phyloP scores from a whole-genome alignment of 2,329 filamentous ascomycete genomes.

The Zymoseptoria tritici region DNA sequence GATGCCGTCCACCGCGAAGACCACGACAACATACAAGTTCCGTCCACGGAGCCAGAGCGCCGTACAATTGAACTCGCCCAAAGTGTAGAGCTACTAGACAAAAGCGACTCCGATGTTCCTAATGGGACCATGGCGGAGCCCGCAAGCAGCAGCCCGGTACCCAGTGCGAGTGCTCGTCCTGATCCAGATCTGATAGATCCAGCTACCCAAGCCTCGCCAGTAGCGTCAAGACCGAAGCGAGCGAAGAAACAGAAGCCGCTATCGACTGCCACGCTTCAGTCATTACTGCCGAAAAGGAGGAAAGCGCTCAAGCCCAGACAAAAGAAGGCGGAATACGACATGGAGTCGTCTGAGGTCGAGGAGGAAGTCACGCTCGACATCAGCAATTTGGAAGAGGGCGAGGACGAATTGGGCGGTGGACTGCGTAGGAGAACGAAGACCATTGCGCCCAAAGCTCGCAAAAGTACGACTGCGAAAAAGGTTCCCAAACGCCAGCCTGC shows the following conservation, averaged over 20 bases:
- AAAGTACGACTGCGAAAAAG: constrained; percentile 13
- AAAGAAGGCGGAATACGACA: constrained; percentile 33
- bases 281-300: constrained; percentile 37
- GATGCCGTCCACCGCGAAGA: constrained; percentile 20
- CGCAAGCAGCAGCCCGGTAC: constrained; percentile 34
- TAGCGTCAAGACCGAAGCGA: constrained; percentile 15
- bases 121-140: constrained; percentile 40
- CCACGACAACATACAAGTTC: constrained; percentile 12
- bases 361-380: constrained; percentile 16
- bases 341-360: constrained; percentile 31
- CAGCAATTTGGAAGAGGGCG: constrained; percentile 29
- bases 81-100: constrained; percentile 6
- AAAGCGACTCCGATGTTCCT: constrained; percentile 21
- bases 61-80: constrained; percentile 16
- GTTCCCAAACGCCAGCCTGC: constrained; percentile 6
- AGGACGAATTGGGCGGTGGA: constrained; percentile 34
- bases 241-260: constrained; percentile 25
- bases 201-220: constrained; percentile 20
- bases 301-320: constrained; percentile 18
- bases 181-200: constrained; percentile 14
- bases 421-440: constrained; percentile 14
- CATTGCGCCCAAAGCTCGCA: constrained; percentile 9
- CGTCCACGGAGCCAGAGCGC: constrained; percentile 12
- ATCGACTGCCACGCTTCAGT: constrained; percentile 39
- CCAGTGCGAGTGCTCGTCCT: constrained; percentile 5